A percentile compares a stretch with the other conserved stretches of the same genome.
Conservation (phyloP, 495 filamentous ascomycete species). For the Xylaria venustula region DNA sequence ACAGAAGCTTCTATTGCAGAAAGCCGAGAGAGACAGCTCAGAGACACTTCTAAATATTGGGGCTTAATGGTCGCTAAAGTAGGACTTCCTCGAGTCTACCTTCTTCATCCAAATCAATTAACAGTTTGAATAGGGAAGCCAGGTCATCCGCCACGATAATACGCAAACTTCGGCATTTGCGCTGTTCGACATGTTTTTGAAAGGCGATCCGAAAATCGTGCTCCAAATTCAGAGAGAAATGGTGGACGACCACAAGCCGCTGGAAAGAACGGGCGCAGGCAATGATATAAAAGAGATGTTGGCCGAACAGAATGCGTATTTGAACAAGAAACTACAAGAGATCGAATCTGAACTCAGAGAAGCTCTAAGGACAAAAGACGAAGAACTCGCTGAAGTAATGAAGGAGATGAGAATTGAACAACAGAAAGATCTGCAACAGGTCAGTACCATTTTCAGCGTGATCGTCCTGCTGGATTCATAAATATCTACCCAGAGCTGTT, state of each 20-base stretch:
- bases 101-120: background rate
- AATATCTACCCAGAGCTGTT: background rate
- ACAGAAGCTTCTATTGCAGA: constrained; percentile 16
- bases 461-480: background rate
- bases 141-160: background rate
- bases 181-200: background rate
- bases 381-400: background rate
- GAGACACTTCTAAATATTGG: constrained; percentile 34
- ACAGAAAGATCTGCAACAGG: background rate
- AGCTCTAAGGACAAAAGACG: background rate
- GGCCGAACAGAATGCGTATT: background rate
- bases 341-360: background rate
- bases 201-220: background rate
- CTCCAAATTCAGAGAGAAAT: background rate
- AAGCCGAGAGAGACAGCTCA: constrained; percentile 33
- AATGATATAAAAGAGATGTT: background rate
- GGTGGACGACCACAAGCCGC: background rate
- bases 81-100: background rate
- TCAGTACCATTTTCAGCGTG: background rate
- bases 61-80: constrained; percentile 26
- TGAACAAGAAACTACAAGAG: background rate
- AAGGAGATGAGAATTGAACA: background rate
- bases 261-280: background rate
- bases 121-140: background rate
- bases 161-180: background rate